Base-by-base conservation (phyloP, 2,329 filamentous ascomycete species). In the Beauveria scarabaeidicola region DNA sequence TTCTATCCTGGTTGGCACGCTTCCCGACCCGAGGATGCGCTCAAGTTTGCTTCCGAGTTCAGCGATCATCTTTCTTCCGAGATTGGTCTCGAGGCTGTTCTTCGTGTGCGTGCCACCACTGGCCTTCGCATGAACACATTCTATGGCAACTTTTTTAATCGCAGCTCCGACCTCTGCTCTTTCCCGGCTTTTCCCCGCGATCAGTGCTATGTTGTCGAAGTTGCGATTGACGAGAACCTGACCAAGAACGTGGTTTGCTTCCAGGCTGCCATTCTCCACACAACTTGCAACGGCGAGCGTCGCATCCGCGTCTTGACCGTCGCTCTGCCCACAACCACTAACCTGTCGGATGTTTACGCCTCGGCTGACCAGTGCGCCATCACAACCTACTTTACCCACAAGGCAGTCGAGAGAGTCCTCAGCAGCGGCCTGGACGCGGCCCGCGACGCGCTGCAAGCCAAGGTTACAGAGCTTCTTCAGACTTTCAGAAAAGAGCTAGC, bases 111-210 rank as follows among this genome's bases (percentile, higher is more conserved):
- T 65, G 94, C 94, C 19, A 97, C 92, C 2, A 97, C 92, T 25
- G 94, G 94, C 56, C 77, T 99, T 61, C 86, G 94, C 58, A 97
- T 97, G 89, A 96, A 87, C 77, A 92, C 93, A 2, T 99, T 99
- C 76, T 99, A 97, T 74, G 94, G 94, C 66, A 99, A 99, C 78
- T 99, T 99, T 76, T 99, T 99, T 81, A 99, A 97, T 78, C 85
- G 94, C 66, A 96, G 91, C 71, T 97, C 92, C 17, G 94, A 99
- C 76, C 84, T 99, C 36, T 97, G 94, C 72, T 94, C 94, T 13
- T 99, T 99, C 81, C 94, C 94, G 1, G 92, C 94, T 0, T 97
- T 99, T 79, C 94, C 94, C 36, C 88, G 94, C 70, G 94, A 99
- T 69, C 94, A 99, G 73, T 91, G 90, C 64, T 97, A 97, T 70